phyloP scores from a whole-genome alignment of 1,284 basidiomycete species.

The Austroboletus olivaceoglutinosus region DNA sequence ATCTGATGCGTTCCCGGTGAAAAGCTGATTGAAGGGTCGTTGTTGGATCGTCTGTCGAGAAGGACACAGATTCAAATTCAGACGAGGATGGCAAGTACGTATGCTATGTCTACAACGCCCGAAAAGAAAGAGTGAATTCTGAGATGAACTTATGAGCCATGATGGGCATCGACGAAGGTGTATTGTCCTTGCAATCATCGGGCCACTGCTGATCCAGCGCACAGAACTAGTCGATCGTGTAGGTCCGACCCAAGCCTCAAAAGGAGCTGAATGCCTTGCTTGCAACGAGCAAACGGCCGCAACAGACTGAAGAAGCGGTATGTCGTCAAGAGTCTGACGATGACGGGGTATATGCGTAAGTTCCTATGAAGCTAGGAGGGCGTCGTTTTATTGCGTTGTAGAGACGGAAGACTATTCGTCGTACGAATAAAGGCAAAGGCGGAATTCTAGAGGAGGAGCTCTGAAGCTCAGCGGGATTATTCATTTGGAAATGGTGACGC shows the following conservation, averaged over 20 bases:
- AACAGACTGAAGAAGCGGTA: slow-evolving; percentile 73
- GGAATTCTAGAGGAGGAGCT: no score
- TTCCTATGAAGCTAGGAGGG: no score
- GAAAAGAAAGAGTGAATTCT: slow-evolving; percentile 25
- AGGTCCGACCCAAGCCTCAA: no score
- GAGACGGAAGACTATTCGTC: no score
- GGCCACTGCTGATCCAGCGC: not conserved
- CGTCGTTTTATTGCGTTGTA: no score
- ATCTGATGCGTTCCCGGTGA: slow-evolving; percentile 4
- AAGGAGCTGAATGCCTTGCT: no score
- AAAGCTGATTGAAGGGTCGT: slow-evolving; percentile 16
- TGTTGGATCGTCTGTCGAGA: slow-evolving; percentile 37
- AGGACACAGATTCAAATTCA: slow-evolving; percentile 56
- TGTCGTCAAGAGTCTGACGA: slow-evolving; percentile 55
- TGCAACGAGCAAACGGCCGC: no score
- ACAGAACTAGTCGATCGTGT: slow-evolving; percentile 50
- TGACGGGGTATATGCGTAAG: slow-evolving; percentile 66
- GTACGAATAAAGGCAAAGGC: no score
- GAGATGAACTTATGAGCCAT: slow-evolving; percentile 53
- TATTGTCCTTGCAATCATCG: slow-evolving; percentile 11
- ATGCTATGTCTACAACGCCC: slow-evolving; percentile 19
- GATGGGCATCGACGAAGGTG: slow-evolving; percentile 78
- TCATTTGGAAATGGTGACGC: no score
- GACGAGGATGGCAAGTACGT: slow-evolving; percentile 49
- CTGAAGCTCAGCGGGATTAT: no score